phyloP scores from a whole-genome alignment of 768 basidiomycete species.

The Mycena capillaripes region DNA sequence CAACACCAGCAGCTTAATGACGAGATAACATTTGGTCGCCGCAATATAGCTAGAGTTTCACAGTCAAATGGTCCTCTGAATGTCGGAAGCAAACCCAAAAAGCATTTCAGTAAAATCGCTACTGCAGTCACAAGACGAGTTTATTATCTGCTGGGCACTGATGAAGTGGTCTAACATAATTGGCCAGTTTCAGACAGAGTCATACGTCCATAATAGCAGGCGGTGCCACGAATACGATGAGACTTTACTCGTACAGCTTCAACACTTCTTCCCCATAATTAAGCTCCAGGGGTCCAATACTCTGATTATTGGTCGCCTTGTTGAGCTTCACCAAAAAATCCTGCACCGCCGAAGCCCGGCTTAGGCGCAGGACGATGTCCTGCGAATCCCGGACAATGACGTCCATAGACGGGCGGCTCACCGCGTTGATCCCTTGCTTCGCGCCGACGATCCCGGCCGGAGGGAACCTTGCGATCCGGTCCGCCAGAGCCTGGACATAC shows the following conservation, averaged over 20 bases:
- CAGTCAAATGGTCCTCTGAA: no score
- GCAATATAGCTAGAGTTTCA: no score
- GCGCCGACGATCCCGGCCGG: neutral
- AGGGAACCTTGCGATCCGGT: neutral
- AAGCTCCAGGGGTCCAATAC: neutral
- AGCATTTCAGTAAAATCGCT: no score
- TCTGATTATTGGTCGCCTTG: constrained; percentile 12
- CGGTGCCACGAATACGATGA: no score
- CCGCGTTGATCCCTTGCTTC: constrained; percentile 14
- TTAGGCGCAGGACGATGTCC: neutral
- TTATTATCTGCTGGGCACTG: no score
- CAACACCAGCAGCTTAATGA: no score
- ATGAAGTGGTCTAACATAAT: no score
- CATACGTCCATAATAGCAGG: no score
- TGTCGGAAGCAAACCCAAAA: no score
- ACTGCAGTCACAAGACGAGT: no score
- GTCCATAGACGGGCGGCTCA: constrained; percentile 17
- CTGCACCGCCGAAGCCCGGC: neutral
- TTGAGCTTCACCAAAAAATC: neutral
- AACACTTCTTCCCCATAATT: neutral
- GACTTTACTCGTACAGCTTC: neutral
- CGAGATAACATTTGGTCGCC: no score
- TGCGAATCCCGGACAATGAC: constrained; percentile 12
- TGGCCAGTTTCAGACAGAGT: no score
- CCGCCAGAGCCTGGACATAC: neutral